Base-by-base conservation (phyloP, 768 basidiomycete species). In the Tephrocybe sp. region DNA sequence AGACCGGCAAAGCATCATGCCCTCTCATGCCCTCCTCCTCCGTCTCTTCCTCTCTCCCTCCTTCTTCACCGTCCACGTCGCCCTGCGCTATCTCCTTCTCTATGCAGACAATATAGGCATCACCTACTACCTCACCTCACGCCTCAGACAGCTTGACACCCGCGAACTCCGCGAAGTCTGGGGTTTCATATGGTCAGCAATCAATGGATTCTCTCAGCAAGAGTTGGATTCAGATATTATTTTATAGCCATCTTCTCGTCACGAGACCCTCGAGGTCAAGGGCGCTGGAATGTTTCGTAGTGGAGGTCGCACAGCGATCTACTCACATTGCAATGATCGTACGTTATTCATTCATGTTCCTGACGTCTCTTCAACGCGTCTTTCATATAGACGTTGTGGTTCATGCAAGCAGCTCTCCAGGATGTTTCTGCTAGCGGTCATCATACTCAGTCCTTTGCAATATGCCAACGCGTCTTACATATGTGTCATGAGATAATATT, bases 401-500 rank as follows among this genome's bases (percentile, higher is more conserved):
- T 95, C 70, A 95, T 98, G 88, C 97, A 98, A 80, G 92, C 96
- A 14, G 85, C 90, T 23, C 76, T 99, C 17, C 83, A 82, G 51
- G 97, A 99, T 68, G 76, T 98, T 7, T 79, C 86, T 0, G 60
- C 68, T 53, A 41, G 69, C 39, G 76, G 73, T 12, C 78, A 84
- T 45, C 79, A 83, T 42, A 86, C 92, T 2, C 80, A 73, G 37
- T 91, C 93, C 0, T 98, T 98, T 70, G 73, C 83, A 42, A 88
- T 96, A 51, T 98, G 97, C 67, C 93, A 95, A 68, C 84, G 96
- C 54, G 83, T 94, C 33, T 73, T 98, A 52, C 90, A 90, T 66
- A 81, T 81, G 66, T 95, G 95, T 63, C 95, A 98, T 69, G 89
- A 94, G 71, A 94, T 98, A 67, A 96, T 99, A 62, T 99, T 97